Evolutionary conservation across 2,329 filamentous ascomycete species (phyloP), one percentile per base, ranked within the genome.

Genomic region (Microcyclospora pomicola): DNA sequence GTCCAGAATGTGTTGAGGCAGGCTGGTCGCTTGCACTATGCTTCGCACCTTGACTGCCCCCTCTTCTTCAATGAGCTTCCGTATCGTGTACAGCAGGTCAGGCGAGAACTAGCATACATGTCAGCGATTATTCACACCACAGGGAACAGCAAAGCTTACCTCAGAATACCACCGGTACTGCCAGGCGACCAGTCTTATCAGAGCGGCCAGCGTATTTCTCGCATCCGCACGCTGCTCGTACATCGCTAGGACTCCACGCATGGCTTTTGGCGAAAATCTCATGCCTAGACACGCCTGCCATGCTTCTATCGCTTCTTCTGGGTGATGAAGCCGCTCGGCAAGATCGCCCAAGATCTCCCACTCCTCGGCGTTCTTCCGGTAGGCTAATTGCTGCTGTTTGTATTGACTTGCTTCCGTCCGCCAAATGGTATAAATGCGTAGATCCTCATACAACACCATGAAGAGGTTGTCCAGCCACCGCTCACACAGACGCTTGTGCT

Each of bases 121-220:
- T 47, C 33, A 49, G 40, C 38, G 33, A 33, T 11, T 15, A 19
- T 19, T 15, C 7, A 16, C 27, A 13, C 15, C 19, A 35, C 31
- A 10, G 19, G 13, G 11, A 32, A 38, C 6, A 15, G 12, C 19
- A 7, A 1, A 15, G 44, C 64, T 53, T 60, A 80, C 77, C 73
- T 98, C 91, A 40, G 87, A 95, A 66, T 98, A 98, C 91, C 91
- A 98, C 49, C 91, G 73, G 64, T 95, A 98, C 64, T 98, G 91
- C 91, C 91, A 98, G 10, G 88, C 91, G 27, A 96, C 84, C 31
- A 98, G 68, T 37, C 86, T 72, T 48, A 98, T 95, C 41, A 95
- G 69, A n/a, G 83, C 79, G 19, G 78, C 81, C 6, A 96, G 72
- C 40, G 80, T 84, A 43, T 86, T 82, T 43, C 85, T 70, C 3